These are phyloP conservation scores for Galeopsis tetrahit DNA, from an alignment of 257 asterid species.

Conservation along the genomic window DNA sequence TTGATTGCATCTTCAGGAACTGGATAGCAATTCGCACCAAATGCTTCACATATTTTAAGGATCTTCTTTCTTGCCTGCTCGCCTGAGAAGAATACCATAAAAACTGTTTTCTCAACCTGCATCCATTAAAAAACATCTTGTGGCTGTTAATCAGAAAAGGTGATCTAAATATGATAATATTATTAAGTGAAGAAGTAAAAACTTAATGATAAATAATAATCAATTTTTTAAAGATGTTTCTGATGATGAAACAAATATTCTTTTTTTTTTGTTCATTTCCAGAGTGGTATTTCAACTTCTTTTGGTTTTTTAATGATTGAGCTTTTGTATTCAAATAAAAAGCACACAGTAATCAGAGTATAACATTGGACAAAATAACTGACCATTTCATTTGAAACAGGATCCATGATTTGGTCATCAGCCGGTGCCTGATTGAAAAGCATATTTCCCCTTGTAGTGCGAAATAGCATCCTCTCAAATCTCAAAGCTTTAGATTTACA, in stretches of 20 bases:
- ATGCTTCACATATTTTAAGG: conserved; percentile 87
- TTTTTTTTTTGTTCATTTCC: background rate
- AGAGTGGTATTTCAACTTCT: conserved; percentile 12
- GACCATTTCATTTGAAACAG: conserved; percentile 85
- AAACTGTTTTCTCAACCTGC: conserved; percentile 87
- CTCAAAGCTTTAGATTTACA: conserved; percentile 81
- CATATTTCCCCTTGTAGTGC: conserved; percentile 99
- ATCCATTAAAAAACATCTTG: conserved; percentile 25
- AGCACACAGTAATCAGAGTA: background rate
- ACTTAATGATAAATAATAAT: background rate
- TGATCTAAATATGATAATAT: conserved; percentile 3
- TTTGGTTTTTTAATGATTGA: background rate
- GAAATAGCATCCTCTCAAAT: conserved; percentile 97
- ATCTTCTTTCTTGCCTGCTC: conserved; percentile 90
- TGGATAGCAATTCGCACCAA: conserved; percentile 91
- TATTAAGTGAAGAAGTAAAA: conserved; percentile 1
- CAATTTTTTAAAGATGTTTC: background rate
- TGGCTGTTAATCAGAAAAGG: conserved; percentile 28
- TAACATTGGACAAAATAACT: background rate
- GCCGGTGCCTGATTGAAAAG: conserved; percentile 90
- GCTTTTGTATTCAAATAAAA: conserved; percentile 5
- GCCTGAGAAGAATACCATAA: conserved; percentile 90
- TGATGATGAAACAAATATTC: background rate
- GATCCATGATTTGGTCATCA: conserved; percentile 84
- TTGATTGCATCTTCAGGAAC: conserved; percentile 81